Evolutionary conservation across 176 grass and related monocot genomes (phyloP), one percentile per base, ranked within the genome.

Genomic region (Miscanthus lutarioriparius): DNA sequence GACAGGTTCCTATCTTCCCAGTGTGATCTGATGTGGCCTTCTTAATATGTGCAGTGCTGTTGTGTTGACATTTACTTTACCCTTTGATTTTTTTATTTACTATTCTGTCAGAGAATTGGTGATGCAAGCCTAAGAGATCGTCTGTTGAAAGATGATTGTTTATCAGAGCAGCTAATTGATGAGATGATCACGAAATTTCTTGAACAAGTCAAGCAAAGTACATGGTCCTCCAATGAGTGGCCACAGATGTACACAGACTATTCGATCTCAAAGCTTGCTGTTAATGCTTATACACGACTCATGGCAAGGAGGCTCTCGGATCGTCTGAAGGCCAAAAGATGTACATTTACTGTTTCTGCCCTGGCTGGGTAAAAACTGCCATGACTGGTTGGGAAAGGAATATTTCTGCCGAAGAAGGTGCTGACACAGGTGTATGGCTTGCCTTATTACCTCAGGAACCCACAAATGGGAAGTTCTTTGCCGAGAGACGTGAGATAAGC

Each of bases 301-400:
- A 44, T 89, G 82, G 78, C 88, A 6, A 84, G 20, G 67, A 96
- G 65, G 72, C 36, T 96, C 26, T 72, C 25, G 0, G 84, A 86
- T 70, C 88, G 16, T 63, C 81, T 27, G 89, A 92, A 67, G 74
- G 75, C 43, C 51, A 91, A 65, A 96, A 91, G 74, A 93, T 99
- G 39, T 94, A 86, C 87, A 82, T 94, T 19, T 96, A 99, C 48
- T 96, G 93, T 72, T 96, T 96, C 72, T 99, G 93, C 44, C 93
- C 91, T 27, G 96, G 96, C 5, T 99, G 91, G 91, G 96, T 99
- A 40, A 99, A 87, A 68, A 99, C 96, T 40, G 87, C 86, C 72
- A 99, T 99, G 93, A 99, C 96, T 90, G 69, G 72, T 37, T 99
- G 91, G 93, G 96, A 88, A 92, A 93, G 96, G 79, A 99, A 96